Evolutionary conservation across 805 yeast species (phyloP).

Genomic region (Cyberlindnera suaveolens): DNA sequence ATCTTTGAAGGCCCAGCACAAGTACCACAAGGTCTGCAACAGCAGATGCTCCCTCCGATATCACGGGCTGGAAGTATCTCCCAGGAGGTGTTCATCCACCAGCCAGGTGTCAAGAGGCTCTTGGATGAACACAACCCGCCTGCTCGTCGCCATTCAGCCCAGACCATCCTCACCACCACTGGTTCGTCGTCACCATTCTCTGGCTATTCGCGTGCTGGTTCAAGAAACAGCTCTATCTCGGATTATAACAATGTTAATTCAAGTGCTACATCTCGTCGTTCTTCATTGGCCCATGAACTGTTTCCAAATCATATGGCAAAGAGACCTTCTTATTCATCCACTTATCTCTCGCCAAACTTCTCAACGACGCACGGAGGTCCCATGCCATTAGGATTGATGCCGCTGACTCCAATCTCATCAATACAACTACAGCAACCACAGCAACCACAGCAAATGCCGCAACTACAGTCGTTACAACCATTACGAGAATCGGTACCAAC

Average conservation of each 20-base stretch:
- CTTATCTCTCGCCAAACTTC: slow-evolving; percentile 19
- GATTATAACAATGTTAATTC: slow-evolving; percentile 16
- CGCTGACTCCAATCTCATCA: slow-evolving; percentile 4
- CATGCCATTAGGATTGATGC: background rate
- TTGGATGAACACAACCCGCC: slow-evolving; percentile 23
- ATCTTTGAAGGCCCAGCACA: slow-evolving; percentile 11
- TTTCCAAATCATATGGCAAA: slow-evolving; percentile 29
- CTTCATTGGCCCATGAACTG: slow-evolving; percentile 37
- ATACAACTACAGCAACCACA: slow-evolving; percentile 8
- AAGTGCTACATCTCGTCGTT: slow-evolving; percentile 29
- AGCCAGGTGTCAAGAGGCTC: slow-evolving; percentile 24
- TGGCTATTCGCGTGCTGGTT: slow-evolving; percentile 28
- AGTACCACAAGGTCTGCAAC: slow-evolving; percentile 2
- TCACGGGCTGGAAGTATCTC: slow-evolving; percentile 20
- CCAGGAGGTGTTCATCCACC: slow-evolving; percentile 21
- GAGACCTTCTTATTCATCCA: slow-evolving; percentile 17
- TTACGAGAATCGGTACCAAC: background rate
- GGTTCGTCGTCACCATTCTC: slow-evolving; percentile 29
- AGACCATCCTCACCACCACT: slow-evolving; percentile 20
- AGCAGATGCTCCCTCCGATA: slow-evolving; percentile 13
- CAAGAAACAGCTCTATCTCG: slow-evolving; percentile 36
- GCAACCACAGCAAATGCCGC: slow-evolving; percentile 3
- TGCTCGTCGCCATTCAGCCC: slow-evolving; percentile 23
- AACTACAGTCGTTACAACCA: slow-evolving; percentile 6
- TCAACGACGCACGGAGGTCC: slow-evolving; percentile 18